phyloP scores from a whole-genome alignment of 2,329 filamentous ascomycete genomes.

The Calonectria pteridis region DNA sequence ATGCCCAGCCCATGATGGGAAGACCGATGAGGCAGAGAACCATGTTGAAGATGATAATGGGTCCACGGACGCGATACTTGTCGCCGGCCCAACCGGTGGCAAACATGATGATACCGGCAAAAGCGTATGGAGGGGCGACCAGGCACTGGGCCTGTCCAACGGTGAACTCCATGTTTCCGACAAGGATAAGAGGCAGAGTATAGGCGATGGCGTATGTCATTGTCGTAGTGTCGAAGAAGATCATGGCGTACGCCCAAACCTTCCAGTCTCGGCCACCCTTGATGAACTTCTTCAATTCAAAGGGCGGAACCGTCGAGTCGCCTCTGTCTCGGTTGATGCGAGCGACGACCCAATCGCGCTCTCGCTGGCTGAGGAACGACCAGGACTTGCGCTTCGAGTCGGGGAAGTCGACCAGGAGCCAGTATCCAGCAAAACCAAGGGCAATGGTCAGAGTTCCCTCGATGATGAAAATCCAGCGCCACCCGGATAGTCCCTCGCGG shows the following conservation, averaged over 20 bases:
- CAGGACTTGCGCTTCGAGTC: constrained; percentile 65
- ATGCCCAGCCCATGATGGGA: constrained; percentile 78
- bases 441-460: constrained; percentile 67
- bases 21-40: constrained; percentile 76
- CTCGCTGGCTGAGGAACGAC: constrained; percentile 65
- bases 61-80: constrained; percentile 74
- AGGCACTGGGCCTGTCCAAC: constrained; percentile 76
- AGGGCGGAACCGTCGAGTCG: constrained; percentile 67
- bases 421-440: constrained; percentile 64
- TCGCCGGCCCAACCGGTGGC: constrained; percentile 73
- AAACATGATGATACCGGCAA: constrained; percentile 74
- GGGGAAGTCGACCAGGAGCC: constrained; percentile 74
- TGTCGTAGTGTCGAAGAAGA: constrained; percentile 76
- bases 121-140: constrained; percentile 76
- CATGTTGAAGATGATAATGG: constrained; percentile 75
- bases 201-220: constrained; percentile 82
- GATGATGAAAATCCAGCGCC: constrained; percentile 77
- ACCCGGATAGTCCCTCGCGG: constrained; percentile 65
- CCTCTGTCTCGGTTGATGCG: constrained; percentile 69
- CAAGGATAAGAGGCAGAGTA: constrained; percentile 82
- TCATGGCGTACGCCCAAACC: constrained; percentile 72
- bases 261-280: constrained; percentile 63
- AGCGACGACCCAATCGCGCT: constrained; percentile 65
- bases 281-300: constrained; percentile 62
- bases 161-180: constrained; percentile 71